Evolutionary conservation across 2,329 filamentous ascomycete genomes (phyloP).

Genomic region (Trichoderma hamatum): DNA sequence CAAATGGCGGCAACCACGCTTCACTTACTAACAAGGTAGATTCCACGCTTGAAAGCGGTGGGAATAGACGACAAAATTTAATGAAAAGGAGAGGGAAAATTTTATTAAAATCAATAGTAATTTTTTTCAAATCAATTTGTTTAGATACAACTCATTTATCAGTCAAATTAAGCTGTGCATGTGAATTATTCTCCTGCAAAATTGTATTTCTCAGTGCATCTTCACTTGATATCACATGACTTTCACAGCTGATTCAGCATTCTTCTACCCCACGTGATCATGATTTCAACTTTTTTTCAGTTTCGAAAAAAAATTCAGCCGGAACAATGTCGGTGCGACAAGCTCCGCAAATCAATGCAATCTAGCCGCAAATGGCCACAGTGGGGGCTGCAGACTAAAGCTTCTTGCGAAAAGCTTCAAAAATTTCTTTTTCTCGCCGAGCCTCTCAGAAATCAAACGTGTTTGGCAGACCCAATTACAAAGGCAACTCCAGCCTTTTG

Average conservation of each 20-base stretch:
- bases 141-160: background rate
- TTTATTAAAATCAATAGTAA: background rate
- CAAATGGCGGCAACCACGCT: conserved; percentile 7
- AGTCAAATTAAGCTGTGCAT: background rate
- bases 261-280: background rate
- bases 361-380: conserved; percentile 28
- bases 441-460: conserved; percentile 25
- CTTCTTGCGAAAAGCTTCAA: conserved; percentile 41
- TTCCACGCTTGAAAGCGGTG: background rate
- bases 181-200: background rate
- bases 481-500: conserved; percentile 34
- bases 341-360: background rate
- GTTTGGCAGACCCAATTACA: conserved; percentile 28
- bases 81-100: background rate
- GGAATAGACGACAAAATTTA: background rate
- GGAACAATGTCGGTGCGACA: conserved; percentile 29
- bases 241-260: conserved; percentile 8
- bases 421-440: conserved; percentile 42
- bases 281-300: background rate
- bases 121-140: background rate
- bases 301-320: background rate
- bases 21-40: background rate
- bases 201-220: background rate
- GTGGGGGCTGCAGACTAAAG: conserved; percentile 30
- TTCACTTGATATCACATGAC: conserved; percentile 17